phyloP scores from a whole-genome alignment of 2,329 filamentous ascomycete species.

The Paecilomyces variotii region DNA sequence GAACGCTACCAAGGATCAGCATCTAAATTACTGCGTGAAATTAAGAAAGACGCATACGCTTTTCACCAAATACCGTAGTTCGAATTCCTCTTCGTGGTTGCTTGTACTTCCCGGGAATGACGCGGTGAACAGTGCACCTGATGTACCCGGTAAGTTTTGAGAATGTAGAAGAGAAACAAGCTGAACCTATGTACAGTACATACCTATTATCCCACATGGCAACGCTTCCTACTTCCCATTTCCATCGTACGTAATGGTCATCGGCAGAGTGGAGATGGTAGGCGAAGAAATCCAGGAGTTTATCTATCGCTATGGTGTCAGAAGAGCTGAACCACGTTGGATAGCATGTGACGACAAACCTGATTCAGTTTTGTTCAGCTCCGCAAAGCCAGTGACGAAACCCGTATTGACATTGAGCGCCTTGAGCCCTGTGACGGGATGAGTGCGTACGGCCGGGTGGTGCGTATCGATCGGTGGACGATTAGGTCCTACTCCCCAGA shows the following conservation, averaged over 20 bases:
- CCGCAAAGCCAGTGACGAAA: conserved; percentile 42
- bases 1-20: conserved; percentile 3
- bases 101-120: conserved; percentile 37
- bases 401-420: conserved; percentile 41
- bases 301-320: conserved; percentile 7
- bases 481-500: conserved; percentile 36
- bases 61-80: conserved; percentile 40
- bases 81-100: conserved; percentile 31
- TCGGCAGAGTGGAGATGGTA: conserved; percentile 44
- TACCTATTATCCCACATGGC: conserved; percentile 46
- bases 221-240: conserved; percentile 43
- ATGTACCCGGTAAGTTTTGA: background rate
- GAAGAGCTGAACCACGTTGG: no score
- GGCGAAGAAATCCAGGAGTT: conserved; percentile 38
- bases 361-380: conserved; percentile 43
- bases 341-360: conserved; percentile 16
- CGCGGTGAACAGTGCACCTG: conserved; percentile 28
- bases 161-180: background rate
- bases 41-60: conserved; percentile 24
- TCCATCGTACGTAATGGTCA: conserved; percentile 44
- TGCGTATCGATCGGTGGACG: conserved; percentile 41
- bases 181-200: background rate
- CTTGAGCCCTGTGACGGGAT: conserved; percentile 42
- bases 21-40: background rate
- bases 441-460: conserved; percentile 43